Evolutionary conservation across 2,329 filamentous ascomycete genomes (phyloP), one percentile per base, ranked within the genome.

Genomic region (Leptographium procerum): DNA sequence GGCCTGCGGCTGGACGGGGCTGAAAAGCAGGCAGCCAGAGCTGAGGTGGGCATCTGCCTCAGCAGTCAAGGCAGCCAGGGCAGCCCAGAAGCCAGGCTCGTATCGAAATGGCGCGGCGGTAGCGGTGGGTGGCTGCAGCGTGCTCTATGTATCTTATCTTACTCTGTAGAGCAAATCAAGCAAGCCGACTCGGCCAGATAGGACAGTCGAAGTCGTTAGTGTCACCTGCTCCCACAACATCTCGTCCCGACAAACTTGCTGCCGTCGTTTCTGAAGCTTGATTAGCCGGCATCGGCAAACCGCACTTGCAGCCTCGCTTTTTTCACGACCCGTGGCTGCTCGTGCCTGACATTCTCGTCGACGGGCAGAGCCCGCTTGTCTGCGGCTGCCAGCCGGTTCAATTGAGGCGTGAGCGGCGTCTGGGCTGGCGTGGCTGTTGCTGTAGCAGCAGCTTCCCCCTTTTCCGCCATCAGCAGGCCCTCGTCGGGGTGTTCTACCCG

Each of bases 401-500:
- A n/a, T n/a, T n/a, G n/a, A n/a, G n/a, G n/a, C n/a, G n/a, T n/a
- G n/a, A n/a, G n/a, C 36, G 7, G 11, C 33, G 8, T 34, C 14
- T 43, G 11, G 5, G 14, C 36, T 16, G 28, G 11, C 50, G 26
- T 11, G 13, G 14, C 50, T 36, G 33, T 40, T 10, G 31, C 26
- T 26, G 26, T 13, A 51, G 16, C 48, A 33, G 28, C 29, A 29
- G 19, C n/a, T 9, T 22, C 19, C 28, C 19, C 28, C n/a, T 13
- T 33, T 22, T 31, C 28, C 29, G n/a, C 36, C 1, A 26, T 31
- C 19, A 61, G 56, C 29, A 80, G 65, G 14, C 72, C 78, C 26
- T 80, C 76, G 50, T 81, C 76, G 0, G 77, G 74, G 50, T 78
- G 68, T 7, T 54, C 59, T 16, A 70, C 65, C 4, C 69, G 68